Evolutionary conservation across 768 basidiomycete genomes (phyloP), one percentile per base, ranked within the genome.

Genomic region (Royoungia palumana): DNA sequence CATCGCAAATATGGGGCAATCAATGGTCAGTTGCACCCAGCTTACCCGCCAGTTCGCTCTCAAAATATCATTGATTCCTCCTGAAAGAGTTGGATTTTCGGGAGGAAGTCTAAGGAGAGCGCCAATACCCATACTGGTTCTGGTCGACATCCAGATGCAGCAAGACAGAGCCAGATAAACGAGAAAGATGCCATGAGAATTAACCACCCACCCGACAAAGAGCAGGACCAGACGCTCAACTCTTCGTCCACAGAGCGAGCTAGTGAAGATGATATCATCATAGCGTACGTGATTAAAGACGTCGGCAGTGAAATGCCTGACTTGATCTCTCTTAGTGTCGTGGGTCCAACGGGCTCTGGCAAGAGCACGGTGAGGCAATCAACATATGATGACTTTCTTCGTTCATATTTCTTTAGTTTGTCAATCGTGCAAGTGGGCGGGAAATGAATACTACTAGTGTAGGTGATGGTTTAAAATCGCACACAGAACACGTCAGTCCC

Each of bases 261-360:
- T 28, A 13, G 27, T 12, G 14, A 8, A 19, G 35, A 50, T 7
- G 51, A 55, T 35, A 20, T 50, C 6, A 50, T 59, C 6, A 52
- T 57, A 41, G 56, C 36, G 58, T 57, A 17, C 32, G 56, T 58
- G 35, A 17, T 35, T 1, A 27, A 21, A 30, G 27, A 16, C 35
- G 7, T 35, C 1, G 20, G 19, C 2, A 0, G 9, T 24, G 12
- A 24, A 28, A 2, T 28, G 12, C 35, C 35, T 41, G 13, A 47
- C 11, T 44, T 10, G 6, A 19, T 12, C 12, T 38, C 2, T 2
- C 1, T 13, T 12, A 62, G 61, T 25, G 37, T 55, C 22, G 51
- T 60, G 51, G 60, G 57, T 3, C 54, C 60, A 9, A 59, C 57
- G 16, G 55, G 54, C 6, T 22, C 47, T n/a, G 51, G 54, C 1